These are phyloP conservation scores for Mortierella sp. DNA, from an alignment of 371 early-diverging fungal genomes.

Conservation along the genomic window DNA sequence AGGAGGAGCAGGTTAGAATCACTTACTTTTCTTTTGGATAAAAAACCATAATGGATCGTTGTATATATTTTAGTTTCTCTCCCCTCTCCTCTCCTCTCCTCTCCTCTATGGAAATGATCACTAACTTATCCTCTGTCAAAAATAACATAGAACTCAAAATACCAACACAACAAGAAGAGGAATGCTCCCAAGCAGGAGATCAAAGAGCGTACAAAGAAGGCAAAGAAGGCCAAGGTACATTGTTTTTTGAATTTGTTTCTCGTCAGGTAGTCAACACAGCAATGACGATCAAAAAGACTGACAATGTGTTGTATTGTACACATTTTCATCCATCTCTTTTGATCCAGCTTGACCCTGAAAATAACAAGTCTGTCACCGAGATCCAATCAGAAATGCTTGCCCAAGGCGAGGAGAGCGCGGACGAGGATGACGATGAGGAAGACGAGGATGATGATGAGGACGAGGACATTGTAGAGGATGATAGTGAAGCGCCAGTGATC, in stretches of 20 bases:
- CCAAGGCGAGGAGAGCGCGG: constrained; percentile 41
- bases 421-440: constrained; percentile 47
- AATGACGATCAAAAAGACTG: constrained; percentile 2
- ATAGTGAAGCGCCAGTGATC: constrained; percentile 49
- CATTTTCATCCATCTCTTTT: not conserved
- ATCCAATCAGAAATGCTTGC: constrained; percentile 61
- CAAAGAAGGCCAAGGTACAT: constrained; percentile 77
- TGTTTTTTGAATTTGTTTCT: not conserved
- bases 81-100: not conserved
- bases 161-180: constrained; percentile 79
- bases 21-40: no score
- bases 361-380: constrained; percentile 62
- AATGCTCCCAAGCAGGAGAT: constrained; percentile 81
- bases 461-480: constrained; percentile 37
- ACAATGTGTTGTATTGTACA: not conserved
- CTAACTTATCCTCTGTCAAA: no score
- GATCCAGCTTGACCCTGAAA: constrained; percentile 63
- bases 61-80: no score
- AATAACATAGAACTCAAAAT: constrained; percentile 65
- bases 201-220: constrained; percentile 82
- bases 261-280: not conserved
- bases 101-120: not conserved
- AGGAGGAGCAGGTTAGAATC: constrained; percentile 56
- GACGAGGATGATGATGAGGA: constrained; percentile 53
- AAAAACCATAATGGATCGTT: no score